Evolutionary conservation across 1,284 basidiomycete species (phyloP).

Genomic region (Papiliotrema laurentii): DNA sequence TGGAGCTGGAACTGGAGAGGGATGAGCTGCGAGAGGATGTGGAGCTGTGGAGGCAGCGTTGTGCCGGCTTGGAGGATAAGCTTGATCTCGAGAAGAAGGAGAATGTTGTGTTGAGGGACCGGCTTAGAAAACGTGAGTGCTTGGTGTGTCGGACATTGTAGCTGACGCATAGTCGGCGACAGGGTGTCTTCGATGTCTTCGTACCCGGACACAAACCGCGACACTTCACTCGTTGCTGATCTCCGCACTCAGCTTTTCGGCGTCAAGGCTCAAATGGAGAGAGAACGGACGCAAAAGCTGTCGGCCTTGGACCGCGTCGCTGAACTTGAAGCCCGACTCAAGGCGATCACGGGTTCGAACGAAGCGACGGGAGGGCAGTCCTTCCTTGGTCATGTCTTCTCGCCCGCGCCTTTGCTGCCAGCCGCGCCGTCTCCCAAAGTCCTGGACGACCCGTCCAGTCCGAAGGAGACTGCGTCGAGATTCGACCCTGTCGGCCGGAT

Average conservation of each 20-base stretch:
- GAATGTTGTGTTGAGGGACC: conserved; percentile 24
- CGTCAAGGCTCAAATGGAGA: conserved; percentile 30
- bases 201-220: conserved; percentile 7
- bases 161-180: conserved; percentile 13
- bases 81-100: conserved; percentile 37
- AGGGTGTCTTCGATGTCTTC: conserved; percentile 13
- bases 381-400: conserved; percentile 3
- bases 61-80: conserved; percentile 30
- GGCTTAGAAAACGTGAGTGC: conserved; percentile 39
- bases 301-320: conserved; percentile 13
- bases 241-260: conserved; percentile 40
- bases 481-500: conserved; percentile 23
- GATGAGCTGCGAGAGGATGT: conserved; percentile 41
- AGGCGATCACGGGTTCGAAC: neutral
- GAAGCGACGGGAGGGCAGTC: too few relatives aligned
- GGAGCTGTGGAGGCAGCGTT: conserved; percentile 37
- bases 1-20: conserved; percentile 42
- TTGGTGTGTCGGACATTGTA: neutral
- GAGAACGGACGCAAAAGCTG: conserved; percentile 31
- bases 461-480: conserved; percentile 7
- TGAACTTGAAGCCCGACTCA: conserved; percentile 12
- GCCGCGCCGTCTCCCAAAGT: neutral
- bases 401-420: conserved; percentile 4
- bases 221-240: conserved; percentile 23
- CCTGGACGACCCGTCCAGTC: neutral